These are phyloP conservation scores for Venturia asperata DNA, from an alignment of 2,329 filamentous ascomycete genomes.

Conservation along the genomic window DNA sequence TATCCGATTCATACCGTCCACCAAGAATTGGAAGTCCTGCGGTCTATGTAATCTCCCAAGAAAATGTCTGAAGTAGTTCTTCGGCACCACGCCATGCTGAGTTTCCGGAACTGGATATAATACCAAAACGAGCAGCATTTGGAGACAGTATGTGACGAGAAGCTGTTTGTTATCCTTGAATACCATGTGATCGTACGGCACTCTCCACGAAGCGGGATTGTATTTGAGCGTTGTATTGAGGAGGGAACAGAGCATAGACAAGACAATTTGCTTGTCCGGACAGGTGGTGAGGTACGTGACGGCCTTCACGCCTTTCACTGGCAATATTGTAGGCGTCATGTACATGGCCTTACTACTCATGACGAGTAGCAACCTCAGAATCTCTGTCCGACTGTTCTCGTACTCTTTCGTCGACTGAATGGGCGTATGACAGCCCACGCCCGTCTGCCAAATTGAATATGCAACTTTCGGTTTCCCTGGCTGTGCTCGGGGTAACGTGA, in stretches of 20 bases:
- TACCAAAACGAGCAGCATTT: conserved; percentile 77
- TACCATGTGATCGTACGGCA: conserved; percentile 87
- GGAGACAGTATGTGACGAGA: conserved; percentile 83
- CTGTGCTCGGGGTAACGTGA: conserved; percentile 71
- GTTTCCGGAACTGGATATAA: conserved; percentile 83
- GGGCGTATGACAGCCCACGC: conserved; percentile 87
- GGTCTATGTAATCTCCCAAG: conserved; percentile 82
- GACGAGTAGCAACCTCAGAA: conserved; percentile 76
- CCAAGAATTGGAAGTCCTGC: conserved; percentile 95
- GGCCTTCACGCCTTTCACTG: conserved; percentile 72
- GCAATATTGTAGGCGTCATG: conserved; percentile 68
- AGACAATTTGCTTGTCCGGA: conserved; percentile 81
- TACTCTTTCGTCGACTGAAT: conserved; percentile 84
- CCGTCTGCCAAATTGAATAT: conserved; percentile 96
- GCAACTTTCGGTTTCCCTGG: conserved; percentile 72
- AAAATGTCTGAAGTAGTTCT: conserved; percentile 93
- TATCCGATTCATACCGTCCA: conserved; percentile 88
- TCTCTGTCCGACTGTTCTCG: conserved; percentile 87
- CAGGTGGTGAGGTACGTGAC: conserved; percentile 86
- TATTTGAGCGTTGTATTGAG: conserved; percentile 95
- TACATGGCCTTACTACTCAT: conserved; percentile 91
- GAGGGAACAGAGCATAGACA: conserved; percentile 85
- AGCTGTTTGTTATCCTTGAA: conserved; percentile 88
- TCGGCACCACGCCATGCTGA: conserved; percentile 56
- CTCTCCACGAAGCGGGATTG: conserved; percentile 86